Evolutionary conservation across 1,284 basidiomycete species (phyloP), one percentile per base, ranked within the genome.

Genomic region (Rhodotorula sp.): DNA sequence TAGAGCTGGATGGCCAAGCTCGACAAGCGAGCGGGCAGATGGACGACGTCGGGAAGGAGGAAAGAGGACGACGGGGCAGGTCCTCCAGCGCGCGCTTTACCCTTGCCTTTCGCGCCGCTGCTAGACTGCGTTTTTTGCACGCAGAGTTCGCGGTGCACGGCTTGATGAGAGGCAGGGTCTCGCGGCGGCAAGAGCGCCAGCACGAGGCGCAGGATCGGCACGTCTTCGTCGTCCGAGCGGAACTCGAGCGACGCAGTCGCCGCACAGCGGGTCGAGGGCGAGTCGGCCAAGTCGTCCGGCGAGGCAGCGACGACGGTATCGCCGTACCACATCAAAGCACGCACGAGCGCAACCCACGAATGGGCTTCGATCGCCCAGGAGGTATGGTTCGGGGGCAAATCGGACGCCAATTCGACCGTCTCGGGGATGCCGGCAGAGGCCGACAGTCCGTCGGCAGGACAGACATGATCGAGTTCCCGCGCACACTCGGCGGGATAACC

Each of bases 261-360:
- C 4, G 68, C 72, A 65, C 74, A 73, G 6, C 70, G 67, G 5
- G 60, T 38, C 4, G 60, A 52, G 0, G 58, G 55, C 5, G 57
- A 55, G n/a, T 60, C 45, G 7, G 64, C 56, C 28, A 69, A 16
- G 56, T 73, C 69, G 23, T 26, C 43, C 0, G 52, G 15, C 6
- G 73, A 66, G 0, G 73, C 70, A 28, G 34, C 26, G 23, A 75
- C 2, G 2, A 47, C 66, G 12, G 63, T 60, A 26, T 75, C 74
- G 26, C 74, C 74, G 49, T 69, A 67, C 74, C 71, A 71, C 69
- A 75, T 71, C 34, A 75, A 47, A 45, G 70, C 73, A 5, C 67
- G 65, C 14, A 75, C 48, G 8, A 75, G 65, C 18, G 62, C 59
- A 4, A 58, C 65, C 71, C 71, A 75, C 12, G 31, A 60, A 19